These are phyloP conservation scores for Boletus subcaerulescens DNA, from an alignment of 768 basidiomycete species.

Conservation along the genomic window DNA sequence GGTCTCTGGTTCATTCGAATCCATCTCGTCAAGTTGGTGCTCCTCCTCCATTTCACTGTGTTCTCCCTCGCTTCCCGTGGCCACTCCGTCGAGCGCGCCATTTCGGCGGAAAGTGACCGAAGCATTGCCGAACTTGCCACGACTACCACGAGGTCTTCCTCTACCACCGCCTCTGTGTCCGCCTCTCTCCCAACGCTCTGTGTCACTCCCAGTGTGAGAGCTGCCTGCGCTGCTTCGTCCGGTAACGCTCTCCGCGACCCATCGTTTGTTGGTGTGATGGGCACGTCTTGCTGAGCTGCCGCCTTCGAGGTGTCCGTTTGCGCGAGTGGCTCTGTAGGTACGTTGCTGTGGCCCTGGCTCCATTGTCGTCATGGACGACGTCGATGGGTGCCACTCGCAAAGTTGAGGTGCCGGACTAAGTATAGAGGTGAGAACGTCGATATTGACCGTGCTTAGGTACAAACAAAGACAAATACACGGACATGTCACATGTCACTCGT, in stretches of 20 bases:
- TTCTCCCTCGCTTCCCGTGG: conserved; percentile 33
- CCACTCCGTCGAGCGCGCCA: conserved; percentile 28
- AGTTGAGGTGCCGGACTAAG: neutral
- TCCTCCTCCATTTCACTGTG: conserved; percentile 35
- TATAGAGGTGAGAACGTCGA: neutral
- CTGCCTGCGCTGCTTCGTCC: conserved; percentile 36
- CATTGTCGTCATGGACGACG: conserved; percentile 22
- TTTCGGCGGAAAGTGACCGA: conserved; percentile 35
- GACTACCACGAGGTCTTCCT: conserved; percentile 38
- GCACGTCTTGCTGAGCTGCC: conserved; percentile 23
- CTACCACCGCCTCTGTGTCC: conserved; percentile 51
- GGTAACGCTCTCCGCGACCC: conserved; percentile 44
- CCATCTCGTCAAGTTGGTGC: conserved; percentile 27
- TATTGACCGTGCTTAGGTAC: neutral
- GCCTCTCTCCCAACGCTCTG: conserved; percentile 63
- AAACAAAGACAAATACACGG: neutral
- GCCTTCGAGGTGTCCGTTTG: conserved; percentile 22
- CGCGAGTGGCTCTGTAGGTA: conserved; percentile 18
- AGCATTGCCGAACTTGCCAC: conserved; percentile 41
- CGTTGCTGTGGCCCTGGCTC: conserved; percentile 25
- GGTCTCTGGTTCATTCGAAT: conserved; percentile 54
- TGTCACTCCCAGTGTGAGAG: conserved; percentile 39
- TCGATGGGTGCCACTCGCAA: conserved; percentile 2
- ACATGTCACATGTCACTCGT: too few relatives aligned
- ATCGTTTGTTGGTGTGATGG: conserved; percentile 57